Evolutionary conservation across 2,329 filamentous ascomycete species (phyloP), one percentile per base, ranked within the genome.

Genomic region (Trichothecium sympodiale): DNA sequence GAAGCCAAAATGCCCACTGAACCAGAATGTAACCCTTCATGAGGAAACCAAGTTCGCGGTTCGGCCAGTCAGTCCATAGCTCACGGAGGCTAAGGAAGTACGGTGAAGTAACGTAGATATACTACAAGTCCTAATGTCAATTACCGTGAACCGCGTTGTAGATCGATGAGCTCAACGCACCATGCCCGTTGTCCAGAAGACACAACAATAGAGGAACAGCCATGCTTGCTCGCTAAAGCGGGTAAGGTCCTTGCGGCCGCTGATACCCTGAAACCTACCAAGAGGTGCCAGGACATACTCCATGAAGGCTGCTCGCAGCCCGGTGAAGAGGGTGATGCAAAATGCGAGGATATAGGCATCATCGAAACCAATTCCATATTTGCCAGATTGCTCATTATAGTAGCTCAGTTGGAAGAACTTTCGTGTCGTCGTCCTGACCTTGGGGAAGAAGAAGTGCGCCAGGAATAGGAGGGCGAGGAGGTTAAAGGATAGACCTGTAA

Each of bases 171-270:
- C 10, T 18, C 10, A 12, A 62, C 79, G 49, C 68, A 94, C 84
- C 68, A 93, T 71, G 46, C 91, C 91, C 41, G 89, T 64, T 10
- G 77, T 69, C 83, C 86, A 96, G 54, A 88, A 89, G 37, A 80
- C 64, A 31, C 64, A 64, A 57, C 89, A 89, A 62, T 95, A 96
- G 31, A 91, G 59, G 38, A 93, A 63, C 53, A 94, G 68, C 85
- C 89, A 96, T 32, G 80, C 85, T 62, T 98, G 91, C 63, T 98
- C 91, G 42, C 86, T 86, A 61, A 96, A 94, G 39, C 91, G 75
- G 33, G 84, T 75, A 40, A 81, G 65, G 32, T 77, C 76, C 63
- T 94, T 95, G 53, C 67, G 69, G 52, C 80, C 83, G 47, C 71
- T 70, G 48, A 95, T 74, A 26, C 89, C 89, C 43, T 73, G 70